phyloP scores from a whole-genome alignment of 495 filamentous ascomycete genomes.

The Penicillium flavigenum region DNA sequence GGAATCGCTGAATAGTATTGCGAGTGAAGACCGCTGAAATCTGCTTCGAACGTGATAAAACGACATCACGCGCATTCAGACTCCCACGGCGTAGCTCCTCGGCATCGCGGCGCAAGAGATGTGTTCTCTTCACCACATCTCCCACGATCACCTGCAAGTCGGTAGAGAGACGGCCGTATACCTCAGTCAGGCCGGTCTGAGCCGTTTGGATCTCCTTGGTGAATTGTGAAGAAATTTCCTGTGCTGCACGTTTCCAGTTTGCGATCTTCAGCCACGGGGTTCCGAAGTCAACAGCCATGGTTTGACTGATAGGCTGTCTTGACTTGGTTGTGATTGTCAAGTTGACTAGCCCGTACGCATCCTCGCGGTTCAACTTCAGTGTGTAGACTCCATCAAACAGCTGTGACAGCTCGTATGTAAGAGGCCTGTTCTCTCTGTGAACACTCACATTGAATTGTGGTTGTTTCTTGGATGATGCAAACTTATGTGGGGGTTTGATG shows the following conservation, averaged over 20 bases:
- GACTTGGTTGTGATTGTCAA: constrained; percentile 55
- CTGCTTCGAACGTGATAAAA: constrained; percentile 41
- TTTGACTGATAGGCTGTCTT: constrained; percentile 54
- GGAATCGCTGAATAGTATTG: constrained; percentile 38
- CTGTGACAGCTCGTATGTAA: constrained; percentile 51
- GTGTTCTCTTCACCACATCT: constrained; percentile 47
- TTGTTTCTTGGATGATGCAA: constrained; percentile 47
- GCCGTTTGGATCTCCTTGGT: constrained; percentile 44
- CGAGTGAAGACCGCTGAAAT: constrained; percentile 37
- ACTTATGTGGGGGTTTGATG: constrained; percentile 54
- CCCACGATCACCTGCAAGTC: constrained; percentile 51
- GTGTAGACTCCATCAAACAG: constrained; percentile 60
- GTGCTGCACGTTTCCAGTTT: constrained; percentile 55
- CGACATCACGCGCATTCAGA: constrained; percentile 26
- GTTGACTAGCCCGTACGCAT: constrained; percentile 58
- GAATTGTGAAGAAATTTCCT: constrained; percentile 41
- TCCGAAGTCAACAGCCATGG: constrained; percentile 58
- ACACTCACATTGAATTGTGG: constrained; percentile 54
- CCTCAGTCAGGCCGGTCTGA: constrained; percentile 42
- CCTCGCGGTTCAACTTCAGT: constrained; percentile 54
- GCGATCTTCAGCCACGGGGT: constrained; percentile 59
- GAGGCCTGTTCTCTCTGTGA: constrained; percentile 38
- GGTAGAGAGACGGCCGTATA: constrained; percentile 48
- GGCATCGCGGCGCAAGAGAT: constrained; percentile 36
- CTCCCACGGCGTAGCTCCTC: constrained; percentile 31